Conservation (phyloP, 164 flowering plant genomes). For the Cinnamomum chago region DNA sequence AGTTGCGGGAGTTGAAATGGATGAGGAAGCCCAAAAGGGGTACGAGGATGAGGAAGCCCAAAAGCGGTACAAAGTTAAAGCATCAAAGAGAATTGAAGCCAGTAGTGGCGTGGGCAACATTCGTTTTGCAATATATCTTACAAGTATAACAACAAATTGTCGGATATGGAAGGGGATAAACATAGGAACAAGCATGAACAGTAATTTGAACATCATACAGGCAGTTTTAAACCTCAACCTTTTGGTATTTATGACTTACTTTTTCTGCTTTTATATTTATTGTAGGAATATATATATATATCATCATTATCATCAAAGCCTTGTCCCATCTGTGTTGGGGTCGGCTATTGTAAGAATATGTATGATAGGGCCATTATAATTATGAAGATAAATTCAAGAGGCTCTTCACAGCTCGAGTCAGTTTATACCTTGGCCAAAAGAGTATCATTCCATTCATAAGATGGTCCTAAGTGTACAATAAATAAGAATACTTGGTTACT, state of each 20-base stretch:
- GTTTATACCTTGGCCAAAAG: not conserved
- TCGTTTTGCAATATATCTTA: conserved; percentile 41
- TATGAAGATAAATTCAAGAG: too few species aligned
- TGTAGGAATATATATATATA: not conserved
- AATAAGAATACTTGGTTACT: too few species aligned
- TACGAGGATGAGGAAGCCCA: not conserved
- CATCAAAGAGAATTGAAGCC: conserved; percentile 25
- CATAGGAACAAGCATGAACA: conserved; percentile 6
- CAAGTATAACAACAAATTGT: conserved; percentile 39
- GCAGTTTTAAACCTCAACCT: conserved; percentile 19
- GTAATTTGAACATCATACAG: conserved; percentile 11
- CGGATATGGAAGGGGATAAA: conserved; percentile 55
- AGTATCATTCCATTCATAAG: too few species aligned
- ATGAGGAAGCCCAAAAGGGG: conserved; percentile 3
- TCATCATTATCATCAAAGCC: too few species aligned
- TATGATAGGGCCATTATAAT: too few species aligned
- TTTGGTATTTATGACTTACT: conserved; percentile 30
- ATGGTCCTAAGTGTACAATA: too few species aligned
- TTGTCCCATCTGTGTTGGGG: too few species aligned
- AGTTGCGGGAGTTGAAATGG: conserved; percentile 20
- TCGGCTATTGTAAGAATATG: too few species aligned
- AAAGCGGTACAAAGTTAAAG: conserved; percentile 17
- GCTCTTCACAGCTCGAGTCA: too few species aligned
- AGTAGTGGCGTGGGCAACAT: conserved; percentile 19
- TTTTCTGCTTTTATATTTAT: not conserved